Evolutionary conservation across 495 filamentous ascomycete species (phyloP).

Genomic region (Lasiosphaeriaceae sp.): DNA sequence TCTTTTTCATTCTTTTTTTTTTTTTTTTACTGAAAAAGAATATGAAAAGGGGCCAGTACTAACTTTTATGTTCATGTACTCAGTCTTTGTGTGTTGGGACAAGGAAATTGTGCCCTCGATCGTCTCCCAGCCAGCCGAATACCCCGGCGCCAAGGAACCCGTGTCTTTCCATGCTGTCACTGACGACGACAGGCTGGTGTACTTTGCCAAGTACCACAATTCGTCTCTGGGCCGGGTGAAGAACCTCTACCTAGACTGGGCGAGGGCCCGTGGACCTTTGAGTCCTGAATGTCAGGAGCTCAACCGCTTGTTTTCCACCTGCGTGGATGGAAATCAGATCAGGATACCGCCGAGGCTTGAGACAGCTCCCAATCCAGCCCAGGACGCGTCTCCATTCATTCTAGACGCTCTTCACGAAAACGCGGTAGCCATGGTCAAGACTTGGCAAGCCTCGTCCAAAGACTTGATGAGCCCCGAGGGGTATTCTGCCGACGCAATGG

Average conservation of each 20-base stretch:
- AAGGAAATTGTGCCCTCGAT: constrained; percentile 42
- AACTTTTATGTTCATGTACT: no score
- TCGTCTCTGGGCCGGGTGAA: constrained; percentile 48
- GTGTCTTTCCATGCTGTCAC: constrained; percentile 41
- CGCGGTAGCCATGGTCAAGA: constrained; percentile 13
- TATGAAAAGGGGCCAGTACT: no score
- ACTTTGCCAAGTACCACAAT: constrained; percentile 46
- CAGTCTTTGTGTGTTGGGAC: constrained; percentile 55
- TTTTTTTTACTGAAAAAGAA: no score
- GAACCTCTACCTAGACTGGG: constrained; percentile 51
- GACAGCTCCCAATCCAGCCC: constrained; percentile 29
- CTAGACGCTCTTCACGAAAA: constrained; percentile 44
- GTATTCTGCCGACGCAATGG: constrained; percentile 31
- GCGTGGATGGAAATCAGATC: constrained; percentile 50
- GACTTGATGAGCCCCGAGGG: constrained; percentile 12
- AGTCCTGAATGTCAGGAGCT: constrained; percentile 47
- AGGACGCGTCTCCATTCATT: constrained; percentile 34
- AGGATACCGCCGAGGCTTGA: constrained; percentile 40
- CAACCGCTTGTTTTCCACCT: constrained; percentile 50
- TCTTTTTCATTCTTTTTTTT: no score
- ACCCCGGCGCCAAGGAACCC: constrained; percentile 44
- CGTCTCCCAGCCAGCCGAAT: constrained; percentile 41
- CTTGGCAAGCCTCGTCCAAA: neutral
- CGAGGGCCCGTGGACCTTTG: constrained; percentile 41
- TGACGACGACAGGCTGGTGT: constrained; percentile 43